Evolutionary conservation across 176 grass and related monocot genomes (phyloP).

Genomic region (Cymbopogon citratus): DNA sequence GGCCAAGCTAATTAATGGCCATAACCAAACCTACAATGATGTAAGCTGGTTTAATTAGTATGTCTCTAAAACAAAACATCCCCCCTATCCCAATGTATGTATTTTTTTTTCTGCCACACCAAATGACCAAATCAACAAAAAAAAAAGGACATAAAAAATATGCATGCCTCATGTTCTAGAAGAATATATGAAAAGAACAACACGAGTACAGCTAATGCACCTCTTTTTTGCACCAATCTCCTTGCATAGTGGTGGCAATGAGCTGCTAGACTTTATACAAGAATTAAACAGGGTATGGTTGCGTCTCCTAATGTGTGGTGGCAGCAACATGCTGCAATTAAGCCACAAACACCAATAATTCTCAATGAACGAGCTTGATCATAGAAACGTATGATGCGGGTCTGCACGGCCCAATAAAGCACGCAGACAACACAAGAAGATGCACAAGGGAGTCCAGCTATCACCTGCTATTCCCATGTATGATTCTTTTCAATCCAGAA

Average conservation of each 20-base stretch:
- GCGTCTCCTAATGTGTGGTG: conserved; percentile 36
- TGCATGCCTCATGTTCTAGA: conserved; percentile 17
- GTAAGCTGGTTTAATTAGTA: conserved; percentile 33
- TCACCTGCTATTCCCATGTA: conserved; percentile 29
- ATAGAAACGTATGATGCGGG: conserved; percentile 29
- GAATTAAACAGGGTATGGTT: conserved; percentile 38
- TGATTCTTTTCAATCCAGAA: conserved; percentile 26
- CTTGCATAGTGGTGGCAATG: conserved; percentile 25
- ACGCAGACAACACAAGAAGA: not conserved
- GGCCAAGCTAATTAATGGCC: conserved; percentile 44
- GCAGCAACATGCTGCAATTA: conserved; percentile 37
- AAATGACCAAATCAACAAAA: conserved; percentile 27
- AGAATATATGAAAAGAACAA: conserved; percentile 38
- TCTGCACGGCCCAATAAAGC: conserved; percentile 22
- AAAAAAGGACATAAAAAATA: not conserved
- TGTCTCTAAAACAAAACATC: conserved; percentile 33
- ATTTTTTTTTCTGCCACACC: conserved; percentile 1
- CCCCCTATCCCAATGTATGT: not conserved
- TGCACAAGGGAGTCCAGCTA: conserved; percentile 35
- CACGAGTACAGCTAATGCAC: conserved; percentile 47
- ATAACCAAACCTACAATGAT: conserved; percentile 46
- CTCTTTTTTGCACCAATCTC: conserved; percentile 35
- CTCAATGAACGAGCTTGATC: conserved; percentile 19
- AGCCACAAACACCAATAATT: conserved; percentile 32
- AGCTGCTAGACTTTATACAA: conserved; percentile 55